These are phyloP conservation scores for Suillus spraguei DNA, from an alignment of 768 basidiomycete species.

Conservation along the genomic window DNA sequence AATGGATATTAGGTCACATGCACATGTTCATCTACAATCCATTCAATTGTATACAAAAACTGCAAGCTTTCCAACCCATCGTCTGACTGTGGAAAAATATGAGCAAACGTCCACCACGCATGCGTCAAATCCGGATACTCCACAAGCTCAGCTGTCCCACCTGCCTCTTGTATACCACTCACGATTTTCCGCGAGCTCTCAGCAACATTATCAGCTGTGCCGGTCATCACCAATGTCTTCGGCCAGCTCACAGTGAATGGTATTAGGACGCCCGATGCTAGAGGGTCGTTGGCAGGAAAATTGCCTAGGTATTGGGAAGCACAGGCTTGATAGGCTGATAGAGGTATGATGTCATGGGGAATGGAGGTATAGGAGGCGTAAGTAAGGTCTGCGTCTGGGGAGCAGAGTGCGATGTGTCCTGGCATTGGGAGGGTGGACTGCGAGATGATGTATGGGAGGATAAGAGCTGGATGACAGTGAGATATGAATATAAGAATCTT, in stretches of 20 bases:
- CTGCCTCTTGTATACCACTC: slow-evolving; percentile 4
- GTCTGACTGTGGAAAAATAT: slow-evolving; percentile 14
- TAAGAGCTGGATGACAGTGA: slow-evolving; percentile 17
- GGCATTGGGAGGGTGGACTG: slow-evolving; percentile 52
- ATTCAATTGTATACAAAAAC: neutral
- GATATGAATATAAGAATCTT: neutral
- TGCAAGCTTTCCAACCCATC: neutral
- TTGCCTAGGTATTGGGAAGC: neutral
- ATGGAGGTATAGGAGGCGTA: slow-evolving; percentile 2
- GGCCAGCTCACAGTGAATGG: slow-evolving; percentile 24
- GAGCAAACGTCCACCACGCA: slow-evolving; percentile 23
- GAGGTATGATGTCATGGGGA: slow-evolving; percentile 12
- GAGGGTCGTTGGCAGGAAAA: slow-evolving; percentile 17
- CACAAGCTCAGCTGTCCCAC: slow-evolving; percentile 21
- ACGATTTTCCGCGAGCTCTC: slow-evolving; percentile 17
- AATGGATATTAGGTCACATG: neutral
- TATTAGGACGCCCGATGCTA: slow-evolving; percentile 20
- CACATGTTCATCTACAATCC: neutral
- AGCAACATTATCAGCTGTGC: slow-evolving; percentile 19
- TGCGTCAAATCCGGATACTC: slow-evolving; percentile 28
- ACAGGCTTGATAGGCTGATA: neutral
- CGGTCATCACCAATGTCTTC: slow-evolving; percentile 24
- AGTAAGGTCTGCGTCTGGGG: slow-evolving; percentile 38
- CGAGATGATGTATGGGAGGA: slow-evolving; percentile 24
- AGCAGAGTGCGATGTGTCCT: slow-evolving; percentile 57